Evolutionary conservation across 2,329 filamentous ascomycete species (phyloP).

Genomic region (Magnaporthiopsis incrustans): DNA sequence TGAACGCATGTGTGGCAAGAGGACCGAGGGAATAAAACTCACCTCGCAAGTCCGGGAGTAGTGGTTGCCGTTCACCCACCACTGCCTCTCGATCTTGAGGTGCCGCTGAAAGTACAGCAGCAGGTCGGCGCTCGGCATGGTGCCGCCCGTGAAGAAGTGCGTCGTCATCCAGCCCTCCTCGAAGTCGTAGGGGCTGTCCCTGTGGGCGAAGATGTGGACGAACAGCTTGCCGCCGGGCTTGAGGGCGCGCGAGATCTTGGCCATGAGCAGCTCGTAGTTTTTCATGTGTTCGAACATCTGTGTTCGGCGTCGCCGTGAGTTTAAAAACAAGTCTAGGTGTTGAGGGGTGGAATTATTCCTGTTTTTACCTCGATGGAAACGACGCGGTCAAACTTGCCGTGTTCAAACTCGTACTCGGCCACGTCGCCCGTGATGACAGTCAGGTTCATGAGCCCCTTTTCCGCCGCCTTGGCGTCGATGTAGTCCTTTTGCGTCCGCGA

Average conservation of each 20-base stretch:
- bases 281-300: conserved; percentile 72
- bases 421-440: conserved; percentile 59
- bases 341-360: no score
- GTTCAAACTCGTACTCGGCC: conserved; percentile 55
- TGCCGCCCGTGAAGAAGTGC: conserved; percentile 66
- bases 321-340: no score
- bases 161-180: conserved; percentile 68
- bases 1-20: neutral
- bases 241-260: conserved; percentile 51
- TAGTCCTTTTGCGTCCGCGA: conserved; percentile 60
- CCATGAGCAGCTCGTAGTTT: conserved; percentile 61
- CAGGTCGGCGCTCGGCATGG: conserved; percentile 61
- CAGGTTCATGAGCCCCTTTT: conserved; percentile 51
- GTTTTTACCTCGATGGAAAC: conserved; percentile 60
- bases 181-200: conserved; percentile 59
- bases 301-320: neutral
- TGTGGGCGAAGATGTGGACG: conserved; percentile 60
- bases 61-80: conserved; percentile 63
- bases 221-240: conserved; percentile 59
- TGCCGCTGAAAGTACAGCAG: conserved; percentile 59
- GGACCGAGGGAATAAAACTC: conserved; percentile 13
- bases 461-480: conserved; percentile 51
- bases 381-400: conserved; percentile 52
- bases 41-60: conserved; percentile 65
- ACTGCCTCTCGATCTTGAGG: conserved; percentile 51